Evolutionary conservation across 2,329 filamentous ascomycete species (phyloP).

Genomic region (Alternaria rosae): DNA sequence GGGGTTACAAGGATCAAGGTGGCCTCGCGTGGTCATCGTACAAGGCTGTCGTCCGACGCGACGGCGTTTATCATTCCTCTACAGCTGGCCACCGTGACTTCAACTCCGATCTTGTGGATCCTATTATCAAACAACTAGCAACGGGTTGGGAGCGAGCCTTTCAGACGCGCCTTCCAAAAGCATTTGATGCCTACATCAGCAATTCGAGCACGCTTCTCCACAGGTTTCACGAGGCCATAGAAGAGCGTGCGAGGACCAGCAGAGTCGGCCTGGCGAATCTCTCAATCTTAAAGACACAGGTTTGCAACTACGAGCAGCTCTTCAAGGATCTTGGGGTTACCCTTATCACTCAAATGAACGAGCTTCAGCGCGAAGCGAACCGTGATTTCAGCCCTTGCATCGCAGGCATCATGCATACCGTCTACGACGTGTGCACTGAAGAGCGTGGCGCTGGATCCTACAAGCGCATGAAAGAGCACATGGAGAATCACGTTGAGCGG

Average conservation of each 20-base stretch:
- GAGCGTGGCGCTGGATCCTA: conserved; percentile 59
- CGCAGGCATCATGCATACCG: conserved; percentile 53
- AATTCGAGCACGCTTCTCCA: conserved; percentile 44
- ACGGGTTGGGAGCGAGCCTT: conserved; percentile 56
- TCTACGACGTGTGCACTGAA: conserved; percentile 56
- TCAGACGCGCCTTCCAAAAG: conserved; percentile 52
- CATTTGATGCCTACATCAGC: conserved; percentile 49
- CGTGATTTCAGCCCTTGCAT: conserved; percentile 63
- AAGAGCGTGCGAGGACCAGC: conserved; percentile 48
- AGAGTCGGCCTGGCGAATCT: conserved; percentile 53
- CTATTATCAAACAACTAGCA: conserved; percentile 51
- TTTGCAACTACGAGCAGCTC: conserved; percentile 52
- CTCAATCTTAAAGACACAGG: conserved; percentile 51
- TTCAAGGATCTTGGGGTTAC: conserved; percentile 49
- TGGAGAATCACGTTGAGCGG: conserved; percentile 56
- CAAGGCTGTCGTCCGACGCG: conserved; percentile 62
- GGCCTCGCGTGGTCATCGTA: conserved; percentile 63
- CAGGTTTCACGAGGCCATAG: conserved; percentile 54
- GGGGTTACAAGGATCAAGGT: conserved; percentile 53
- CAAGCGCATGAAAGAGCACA: conserved; percentile 61
- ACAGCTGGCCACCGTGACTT: conserved; percentile 51
- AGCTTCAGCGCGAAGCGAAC: conserved; percentile 61
- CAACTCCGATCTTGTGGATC: conserved; percentile 51
- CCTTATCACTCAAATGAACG: conserved; percentile 51
- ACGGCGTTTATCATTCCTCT: conserved; percentile 56